phyloP scores from a whole-genome alignment of 1,139 yeast genomes.

The Nakaseomyces uthaithaninus region DNA sequence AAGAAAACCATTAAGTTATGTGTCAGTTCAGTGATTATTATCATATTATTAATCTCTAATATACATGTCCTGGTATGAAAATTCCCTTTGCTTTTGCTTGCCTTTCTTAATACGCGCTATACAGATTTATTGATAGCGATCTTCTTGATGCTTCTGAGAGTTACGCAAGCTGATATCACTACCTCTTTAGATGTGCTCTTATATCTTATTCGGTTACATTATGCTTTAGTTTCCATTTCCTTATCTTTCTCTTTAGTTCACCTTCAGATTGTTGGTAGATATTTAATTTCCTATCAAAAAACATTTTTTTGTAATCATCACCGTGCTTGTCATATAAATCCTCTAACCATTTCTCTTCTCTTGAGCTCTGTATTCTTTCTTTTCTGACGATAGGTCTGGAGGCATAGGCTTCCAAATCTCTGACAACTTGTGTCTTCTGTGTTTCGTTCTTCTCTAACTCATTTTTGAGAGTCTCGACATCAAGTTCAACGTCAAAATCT shows the following conservation, averaged over 20 bases:
- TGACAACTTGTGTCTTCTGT: constrained; percentile 47
- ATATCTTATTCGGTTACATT: constrained; percentile 15
- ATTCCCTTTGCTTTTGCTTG: too few species aligned
- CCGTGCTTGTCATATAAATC: constrained; percentile 69
- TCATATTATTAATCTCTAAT: neutral
- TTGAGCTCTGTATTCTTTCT: constrained; percentile 54
- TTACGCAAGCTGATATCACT: neutral
- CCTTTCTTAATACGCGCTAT: too few species aligned
- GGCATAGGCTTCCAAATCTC: constrained; percentile 64
- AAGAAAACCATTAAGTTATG: too few species aligned
- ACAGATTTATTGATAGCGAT: too few species aligned
- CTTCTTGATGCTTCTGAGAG: too few species aligned
- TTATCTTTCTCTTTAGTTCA: constrained; percentile 61
- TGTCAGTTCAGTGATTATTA: too few species aligned
- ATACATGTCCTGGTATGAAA: neutral
- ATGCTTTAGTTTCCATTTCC: constrained; percentile 54
- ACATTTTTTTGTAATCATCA: constrained; percentile 82
- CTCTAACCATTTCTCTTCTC: constrained; percentile 70
- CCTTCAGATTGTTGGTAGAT: constrained; percentile 80
- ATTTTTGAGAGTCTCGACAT: constrained; percentile 26
- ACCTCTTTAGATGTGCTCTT: neutral
- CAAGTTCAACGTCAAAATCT: constrained; percentile 25
- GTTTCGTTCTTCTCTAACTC: constrained; percentile 28
- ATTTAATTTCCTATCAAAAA: constrained; percentile 82
- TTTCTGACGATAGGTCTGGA: constrained; percentile 42